Base-by-base conservation (phyloP, 148 eudicot species). In the Mesembryanthemum crystallinum region DNA sequence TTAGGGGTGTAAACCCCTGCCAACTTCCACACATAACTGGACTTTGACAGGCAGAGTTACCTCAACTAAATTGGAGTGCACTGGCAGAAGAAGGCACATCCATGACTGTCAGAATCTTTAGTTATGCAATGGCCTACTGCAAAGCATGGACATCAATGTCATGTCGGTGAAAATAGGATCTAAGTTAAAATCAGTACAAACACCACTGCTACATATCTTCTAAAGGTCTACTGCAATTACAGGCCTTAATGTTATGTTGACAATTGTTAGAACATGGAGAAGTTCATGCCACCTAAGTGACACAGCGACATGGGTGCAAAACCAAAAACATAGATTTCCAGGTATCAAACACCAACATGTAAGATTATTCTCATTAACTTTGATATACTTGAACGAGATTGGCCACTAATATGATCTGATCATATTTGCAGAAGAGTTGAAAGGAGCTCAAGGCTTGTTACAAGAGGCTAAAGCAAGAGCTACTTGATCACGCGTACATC, bases 361-460 rank as follows among this genome's bases (percentile, higher is more conserved):
- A 13, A n/a, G 30, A 39, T 68, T 77, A 61, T 43, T 66, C 32
- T 42, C 71, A 8, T 59, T 64, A 63, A 76, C 43, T 71, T 54
- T 64, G 76, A 72, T 71, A 71, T 61, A 54, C 76, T 52, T 72
- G 71, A 78, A 59, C 45, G 39, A 15, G 33, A 57, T 35, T 57
- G 72, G 24, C 57, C 69, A 64, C 33, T 78, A 57, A 78, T 72
- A 72, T 67, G 72, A 73, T 65, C 67, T 78, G 58, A 29, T 37
- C 77, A 61, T 73, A 23, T 57, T 72, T 78, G 81, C 81, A 78
- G 77, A 78, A 73, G 81, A 37, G 37, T 25, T 11, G n/a, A 42
- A 68, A 59, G 45, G 59, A 30, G 65, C 66, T 65, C 72, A 72
- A 39, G 65, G 67, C 65, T 8, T 35, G 65, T 37, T 25, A 28